phyloP scores from a whole-genome alignment of 208 protist genomes.

The Leishmania amazonensis region DNA sequence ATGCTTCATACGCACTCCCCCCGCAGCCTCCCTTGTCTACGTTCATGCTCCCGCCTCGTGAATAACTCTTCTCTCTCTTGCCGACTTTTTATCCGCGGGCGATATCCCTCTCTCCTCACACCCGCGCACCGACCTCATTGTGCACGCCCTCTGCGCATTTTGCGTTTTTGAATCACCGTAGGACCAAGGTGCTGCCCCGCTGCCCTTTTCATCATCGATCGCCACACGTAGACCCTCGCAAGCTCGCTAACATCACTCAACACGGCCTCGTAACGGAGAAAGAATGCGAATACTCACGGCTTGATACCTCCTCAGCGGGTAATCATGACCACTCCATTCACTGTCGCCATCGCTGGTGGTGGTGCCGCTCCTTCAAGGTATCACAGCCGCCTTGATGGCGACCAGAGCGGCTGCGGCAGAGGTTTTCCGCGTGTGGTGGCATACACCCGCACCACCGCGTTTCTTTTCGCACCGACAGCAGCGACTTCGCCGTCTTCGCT shows the following conservation, averaged over 20 bases:
- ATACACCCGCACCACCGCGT: slow-evolving; percentile 26
- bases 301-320: not conserved
- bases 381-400: not conserved
- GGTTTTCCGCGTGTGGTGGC: slow-evolving; percentile 4
- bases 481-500: not conserved
- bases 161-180: not conserved
- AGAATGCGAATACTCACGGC: not conserved
- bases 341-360: not conserved
- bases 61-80: not conserved
- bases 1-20: not conserved
- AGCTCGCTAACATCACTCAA: not conserved
- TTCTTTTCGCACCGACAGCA: slow-evolving; percentile 11
- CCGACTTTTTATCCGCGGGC: not conserved
- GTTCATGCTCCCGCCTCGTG: not conserved
- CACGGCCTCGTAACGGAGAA: not conserved
- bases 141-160: not conserved
- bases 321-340: not conserved
- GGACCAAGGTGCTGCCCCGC: not conserved
- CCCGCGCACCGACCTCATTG: not conserved
- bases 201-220: not conserved
- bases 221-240: not conserved
- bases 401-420: not conserved
- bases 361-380: not conserved
- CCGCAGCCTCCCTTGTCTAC: not conserved
- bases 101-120: not conserved